These are phyloP conservation scores for Saccharomyces hybrid DNA, from an alignment of 1,139 yeast genomes.

Conservation along the genomic window DNA sequence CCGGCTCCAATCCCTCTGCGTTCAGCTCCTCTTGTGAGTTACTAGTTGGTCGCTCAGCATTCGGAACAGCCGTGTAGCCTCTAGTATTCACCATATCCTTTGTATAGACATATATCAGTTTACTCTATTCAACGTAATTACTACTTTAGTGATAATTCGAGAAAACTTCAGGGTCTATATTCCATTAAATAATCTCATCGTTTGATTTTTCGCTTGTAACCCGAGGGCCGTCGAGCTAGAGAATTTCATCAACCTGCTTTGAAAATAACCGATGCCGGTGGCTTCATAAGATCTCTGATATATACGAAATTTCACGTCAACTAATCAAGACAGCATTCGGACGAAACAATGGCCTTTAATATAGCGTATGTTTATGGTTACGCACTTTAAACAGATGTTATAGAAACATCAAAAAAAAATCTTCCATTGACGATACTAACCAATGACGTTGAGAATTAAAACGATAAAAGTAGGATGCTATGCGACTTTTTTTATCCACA, in stretches of 20 bases:
- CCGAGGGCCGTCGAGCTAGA: background rate
- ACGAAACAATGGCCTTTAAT: background rate
- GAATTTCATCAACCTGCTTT: background rate
- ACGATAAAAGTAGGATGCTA: slow-evolving; percentile 53
- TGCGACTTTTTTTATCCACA: slow-evolving; percentile 98
- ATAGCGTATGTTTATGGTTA: background rate
- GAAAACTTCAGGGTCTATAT: background rate
- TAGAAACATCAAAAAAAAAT: background rate
- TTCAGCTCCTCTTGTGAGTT: background rate
- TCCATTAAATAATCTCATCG: background rate
- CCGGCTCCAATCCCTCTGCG: background rate
- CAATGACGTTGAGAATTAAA: background rate
- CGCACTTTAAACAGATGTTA: too few relatives aligned
- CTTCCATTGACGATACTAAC: background rate
- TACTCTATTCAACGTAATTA: background rate
- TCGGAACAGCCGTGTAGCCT: background rate
- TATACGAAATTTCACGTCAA: background rate
- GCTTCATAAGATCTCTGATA: background rate
- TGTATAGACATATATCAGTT: background rate
- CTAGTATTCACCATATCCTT: background rate
- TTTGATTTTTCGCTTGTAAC: background rate
- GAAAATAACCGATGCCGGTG: background rate
- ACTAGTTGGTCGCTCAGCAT: background rate
- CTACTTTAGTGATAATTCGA: background rate
- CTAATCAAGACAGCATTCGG: background rate